Evolutionary conservation across 192 early-diverging fungal genomes (phyloP), one percentile per base, ranked within the genome.

Genomic region (Pilobolus umbonatus): DNA sequence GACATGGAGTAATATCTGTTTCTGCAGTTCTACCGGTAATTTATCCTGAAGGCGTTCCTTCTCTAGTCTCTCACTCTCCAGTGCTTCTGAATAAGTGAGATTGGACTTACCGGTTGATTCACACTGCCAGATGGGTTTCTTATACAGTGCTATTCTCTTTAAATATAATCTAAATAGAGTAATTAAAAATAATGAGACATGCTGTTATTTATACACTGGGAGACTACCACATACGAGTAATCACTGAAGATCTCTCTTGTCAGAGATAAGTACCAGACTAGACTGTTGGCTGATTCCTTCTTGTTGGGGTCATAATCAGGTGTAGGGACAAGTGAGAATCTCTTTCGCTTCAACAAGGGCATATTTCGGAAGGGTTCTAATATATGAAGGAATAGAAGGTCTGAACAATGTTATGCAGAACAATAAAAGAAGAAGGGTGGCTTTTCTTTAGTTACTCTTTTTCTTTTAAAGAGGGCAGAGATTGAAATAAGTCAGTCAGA

Each of bases 21-120:
- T 77, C 55, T 79, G 75, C 75, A 89, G 85, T 19, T 79, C 65
- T 29, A 75, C 78, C 17, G 86, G 88, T 47, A 91, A 85, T 30
- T 74, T 73, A 22, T 87, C 85, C 34, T 85, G 79, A 1, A 83
- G 68, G 38, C 73, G 67, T 14, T 82, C 78, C 44, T 75, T 75
- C 42, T 84, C 83, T 11, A 80, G 78, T 9, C 77, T 72, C 61
- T 97, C 95, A 12, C 82, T 87, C 34, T 83, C 67, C 19, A 88
- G 66, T 0, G 95, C 95, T 58, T 93, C 82, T 56, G 85, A 79
- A 57, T 86, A 97, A 0, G 88, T 93, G 47, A 97, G 68, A 38
- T 81, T 71, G 21, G 71, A 66, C 60, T 84, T 87, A 1, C 92
- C 89, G 1, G 90, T 89, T 5, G 75, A 73, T 42, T 80, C 77